Percentiles rank a stretch among this genome's conserved stretches.
These are phyloP conservation scores for Mucor saturninus DNA, from an alignment of 371 early-diverging fungal species.

Conservation along the genomic window DNA sequence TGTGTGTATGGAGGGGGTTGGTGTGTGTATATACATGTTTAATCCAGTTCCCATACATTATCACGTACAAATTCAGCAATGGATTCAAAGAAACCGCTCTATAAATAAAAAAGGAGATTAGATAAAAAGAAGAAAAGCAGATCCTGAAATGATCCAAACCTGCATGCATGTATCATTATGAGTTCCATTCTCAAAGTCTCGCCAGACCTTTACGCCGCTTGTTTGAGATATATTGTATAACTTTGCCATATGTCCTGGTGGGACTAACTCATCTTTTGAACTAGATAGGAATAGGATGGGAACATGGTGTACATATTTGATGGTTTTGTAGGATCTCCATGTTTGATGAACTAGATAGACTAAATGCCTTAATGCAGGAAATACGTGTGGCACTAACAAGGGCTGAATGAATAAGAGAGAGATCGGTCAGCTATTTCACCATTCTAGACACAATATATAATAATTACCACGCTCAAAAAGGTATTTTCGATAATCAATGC, in stretches of 20 bases:
- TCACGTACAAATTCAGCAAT: slow-evolving; percentile 59
- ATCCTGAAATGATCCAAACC: slow-evolving; percentile 21
- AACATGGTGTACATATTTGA: slow-evolving; percentile 65
- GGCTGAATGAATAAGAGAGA: slow-evolving; percentile 60
- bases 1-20: not conserved
- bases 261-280: slow-evolving; percentile 84
- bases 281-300: slow-evolving; percentile 89
- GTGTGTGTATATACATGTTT: slow-evolving; percentile 3
- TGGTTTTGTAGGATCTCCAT: slow-evolving; percentile 84
- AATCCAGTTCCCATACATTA: slow-evolving; percentile 37
- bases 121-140: not conserved
- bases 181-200: slow-evolving; percentile 80
- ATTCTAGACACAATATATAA: no score
- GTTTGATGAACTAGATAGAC: slow-evolving; percentile 85
- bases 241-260: slow-evolving; percentile 83
- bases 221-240: slow-evolving; percentile 67
- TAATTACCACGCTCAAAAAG: slow-evolving; percentile 80
- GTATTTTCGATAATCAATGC: slow-evolving; percentile 95
- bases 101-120: slow-evolving; percentile 16
- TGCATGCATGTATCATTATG: slow-evolving; percentile 92
- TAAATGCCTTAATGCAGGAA: slow-evolving; percentile 76
- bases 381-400: slow-evolving; percentile 82
- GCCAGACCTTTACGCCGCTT: slow-evolving; percentile 57
- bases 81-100: slow-evolving; percentile 84
- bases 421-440: not conserved